Percentiles rank a stretch among this genome's conserved stretches.
phyloP scores from a whole-genome alignment of 2,329 filamentous ascomycete species.

The Ceratocystis alfenasii region DNA sequence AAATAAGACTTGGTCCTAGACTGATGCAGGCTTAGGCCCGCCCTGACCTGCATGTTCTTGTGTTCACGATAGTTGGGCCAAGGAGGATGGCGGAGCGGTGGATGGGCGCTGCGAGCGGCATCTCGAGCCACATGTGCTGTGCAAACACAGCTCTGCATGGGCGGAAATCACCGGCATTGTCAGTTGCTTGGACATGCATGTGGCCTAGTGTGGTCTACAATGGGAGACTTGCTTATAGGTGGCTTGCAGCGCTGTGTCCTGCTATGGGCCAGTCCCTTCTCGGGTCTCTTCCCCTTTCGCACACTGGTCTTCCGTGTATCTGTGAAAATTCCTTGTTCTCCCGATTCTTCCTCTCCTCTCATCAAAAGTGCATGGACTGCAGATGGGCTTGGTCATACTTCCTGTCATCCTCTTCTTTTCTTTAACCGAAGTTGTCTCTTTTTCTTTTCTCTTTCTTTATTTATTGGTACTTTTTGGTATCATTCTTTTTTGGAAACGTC shows the following conservation, averaged over 20 bases:
- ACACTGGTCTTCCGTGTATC: neutral
- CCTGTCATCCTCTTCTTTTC: slow-evolving; percentile 1
- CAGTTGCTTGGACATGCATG: slow-evolving; percentile 1
- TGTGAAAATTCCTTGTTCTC: neutral
- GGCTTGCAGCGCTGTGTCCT: slow-evolving; percentile 3
- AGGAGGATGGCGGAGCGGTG: neutral
- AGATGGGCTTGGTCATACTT: neutral
- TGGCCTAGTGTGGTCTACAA: neutral
- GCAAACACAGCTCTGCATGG: slow-evolving; percentile 4
- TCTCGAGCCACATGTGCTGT: neutral
- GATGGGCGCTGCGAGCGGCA: neutral
- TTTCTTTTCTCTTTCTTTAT: neutral
- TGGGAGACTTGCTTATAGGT: neutral
- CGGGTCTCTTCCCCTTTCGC: slow-evolving; percentile 6
- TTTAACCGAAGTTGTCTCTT: slow-evolving; percentile 1
- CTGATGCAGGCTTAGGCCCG: neutral
- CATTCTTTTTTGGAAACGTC: neutral
- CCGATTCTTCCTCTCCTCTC: neutral
- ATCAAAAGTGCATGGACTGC: neutral
- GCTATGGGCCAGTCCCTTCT: neutral
- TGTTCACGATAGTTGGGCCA: neutral
- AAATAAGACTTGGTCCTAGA: neutral
- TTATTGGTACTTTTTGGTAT: neutral
- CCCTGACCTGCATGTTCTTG: neutral
- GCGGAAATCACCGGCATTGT: slow-evolving; percentile 9